phyloP scores from a whole-genome alignment of 2,329 filamentous ascomycete species.

The Alternaria solani region DNA sequence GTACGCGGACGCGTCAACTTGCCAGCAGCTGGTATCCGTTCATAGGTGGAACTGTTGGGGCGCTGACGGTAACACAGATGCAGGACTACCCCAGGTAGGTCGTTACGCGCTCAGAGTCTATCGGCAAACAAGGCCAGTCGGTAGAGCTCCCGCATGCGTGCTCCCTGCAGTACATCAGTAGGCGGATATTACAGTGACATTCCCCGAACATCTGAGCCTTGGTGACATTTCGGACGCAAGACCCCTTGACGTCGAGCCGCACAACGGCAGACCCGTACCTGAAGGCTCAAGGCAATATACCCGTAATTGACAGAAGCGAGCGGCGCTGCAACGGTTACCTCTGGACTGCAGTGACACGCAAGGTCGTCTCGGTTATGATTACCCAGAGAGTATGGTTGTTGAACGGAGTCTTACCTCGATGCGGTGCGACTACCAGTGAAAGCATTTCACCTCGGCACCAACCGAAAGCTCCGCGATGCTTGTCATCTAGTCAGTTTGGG shows the following conservation, averaged over 20 bases:
- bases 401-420: slow-evolving; percentile 4
- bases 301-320: slow-evolving; percentile 11
- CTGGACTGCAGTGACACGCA: slow-evolving; percentile 8
- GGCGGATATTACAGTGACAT: slow-evolving; percentile 20
- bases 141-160: slow-evolving; percentile 15
- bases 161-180: slow-evolving; percentile 9
- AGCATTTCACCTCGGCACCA: neutral
- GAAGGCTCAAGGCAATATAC: slow-evolving; percentile 10
- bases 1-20: slow-evolving; percentile 37
- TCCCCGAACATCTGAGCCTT: slow-evolving; percentile 13
- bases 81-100: slow-evolving; percentile 24
- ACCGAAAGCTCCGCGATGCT: slow-evolving; percentile 5
- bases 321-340: slow-evolving; percentile 7
- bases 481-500: neutral
- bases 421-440: slow-evolving; percentile 7
- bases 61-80: slow-evolving; percentile 34
- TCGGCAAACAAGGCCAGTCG: slow-evolving; percentile 24
- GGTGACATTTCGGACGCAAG: slow-evolving; percentile 14
- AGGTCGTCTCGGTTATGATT: slow-evolving; percentile 9
- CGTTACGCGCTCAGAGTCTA: slow-evolving; percentile 18
- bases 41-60: slow-evolving; percentile 44
- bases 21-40: slow-evolving; percentile 30
- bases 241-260: slow-evolving; percentile 16
- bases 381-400: slow-evolving; percentile 3
- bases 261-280: slow-evolving; percentile 7